Conservation (phyloP, 805 yeast species). For the Barnettozyma sucrosica region DNA sequence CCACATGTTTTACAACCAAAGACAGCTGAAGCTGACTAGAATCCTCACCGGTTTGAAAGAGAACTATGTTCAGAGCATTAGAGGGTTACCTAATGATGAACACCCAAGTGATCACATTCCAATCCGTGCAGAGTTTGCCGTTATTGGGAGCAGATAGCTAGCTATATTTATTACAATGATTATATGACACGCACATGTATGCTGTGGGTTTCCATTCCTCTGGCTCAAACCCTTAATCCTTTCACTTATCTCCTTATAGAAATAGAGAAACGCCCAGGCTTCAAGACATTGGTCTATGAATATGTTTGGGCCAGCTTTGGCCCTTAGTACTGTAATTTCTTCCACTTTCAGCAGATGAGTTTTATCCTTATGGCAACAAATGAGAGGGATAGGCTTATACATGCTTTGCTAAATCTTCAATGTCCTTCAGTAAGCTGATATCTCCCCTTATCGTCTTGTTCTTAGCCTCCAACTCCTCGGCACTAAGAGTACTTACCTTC, state of each 20-base stretch:
- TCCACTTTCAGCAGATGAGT: too few relatives aligned
- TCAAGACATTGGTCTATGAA: too few relatives aligned
- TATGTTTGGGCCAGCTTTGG: too few relatives aligned
- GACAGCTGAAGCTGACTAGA: conserved; percentile 34
- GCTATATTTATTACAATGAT: not conserved
- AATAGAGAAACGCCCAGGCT: too few relatives aligned
- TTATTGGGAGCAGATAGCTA: not conserved
- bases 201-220: too few relatives aligned
- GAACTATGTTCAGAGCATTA: conserved; percentile 26
- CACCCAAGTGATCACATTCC: conserved; percentile 42
- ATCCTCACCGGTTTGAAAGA: conserved; percentile 48
- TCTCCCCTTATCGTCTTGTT: conserved; percentile 37
- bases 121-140: conserved; percentile 22
- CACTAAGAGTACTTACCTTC: conserved; percentile 23
- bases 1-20: conserved; percentile 47
- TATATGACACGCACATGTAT: not conserved
- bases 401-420: conserved; percentile 31
- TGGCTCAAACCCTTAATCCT: too few relatives aligned
- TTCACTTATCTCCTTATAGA: too few relatives aligned
- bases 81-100: conserved; percentile 49
- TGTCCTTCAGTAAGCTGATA: conserved; percentile 32
- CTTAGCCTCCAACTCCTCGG: conserved; percentile 17
- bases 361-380: too few relatives aligned
- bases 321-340: too few relatives aligned
- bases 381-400: too few relatives aligned